Conservation (phyloP, 1,139 yeast species). For the Hyphopichia wangnamkhiaoensis region DNA sequence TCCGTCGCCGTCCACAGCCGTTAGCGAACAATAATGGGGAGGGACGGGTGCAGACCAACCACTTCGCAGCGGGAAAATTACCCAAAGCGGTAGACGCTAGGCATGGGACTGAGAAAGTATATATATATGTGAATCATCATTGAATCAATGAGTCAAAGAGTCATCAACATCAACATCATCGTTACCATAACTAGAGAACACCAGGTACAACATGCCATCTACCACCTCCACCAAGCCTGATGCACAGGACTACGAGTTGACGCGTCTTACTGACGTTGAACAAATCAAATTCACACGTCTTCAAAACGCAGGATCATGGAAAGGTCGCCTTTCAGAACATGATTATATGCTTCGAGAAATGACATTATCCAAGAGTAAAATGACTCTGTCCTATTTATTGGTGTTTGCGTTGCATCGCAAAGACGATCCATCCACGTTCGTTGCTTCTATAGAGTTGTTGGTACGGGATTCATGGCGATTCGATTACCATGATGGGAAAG, state of each 20-base stretch:
- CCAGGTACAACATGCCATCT: too few relatives aligned
- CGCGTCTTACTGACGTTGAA: constrained; percentile 35
- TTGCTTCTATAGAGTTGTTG: constrained; percentile 41
- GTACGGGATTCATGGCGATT: constrained; percentile 33
- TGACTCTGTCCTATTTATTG: constrained; percentile 22
- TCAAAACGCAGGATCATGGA: constrained; percentile 58
- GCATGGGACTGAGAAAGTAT: too few relatives aligned
- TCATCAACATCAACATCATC: too few relatives aligned
- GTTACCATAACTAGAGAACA: too few relatives aligned
- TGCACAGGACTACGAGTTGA: constrained; percentile 17
- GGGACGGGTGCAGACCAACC: background rate
- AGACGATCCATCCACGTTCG: constrained; percentile 18
- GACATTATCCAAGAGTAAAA: constrained; percentile 39
- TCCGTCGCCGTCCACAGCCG: too few relatives aligned
- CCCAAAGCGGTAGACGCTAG: background rate
- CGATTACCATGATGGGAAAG: constrained; percentile 17
- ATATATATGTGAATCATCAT: too few relatives aligned
- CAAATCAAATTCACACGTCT: constrained; percentile 48
- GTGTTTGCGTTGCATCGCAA: constrained; percentile 33
- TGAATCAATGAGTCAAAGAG: too few relatives aligned
- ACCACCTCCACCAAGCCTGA: background rate
- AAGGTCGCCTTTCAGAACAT: constrained; percentile 42
- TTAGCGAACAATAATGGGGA: too few relatives aligned
- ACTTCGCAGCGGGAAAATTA: background rate
- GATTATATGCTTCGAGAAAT: constrained; percentile 55